Base-by-base conservation (phyloP, 257 asterid species). In the Nicotiana otophora region DNA sequence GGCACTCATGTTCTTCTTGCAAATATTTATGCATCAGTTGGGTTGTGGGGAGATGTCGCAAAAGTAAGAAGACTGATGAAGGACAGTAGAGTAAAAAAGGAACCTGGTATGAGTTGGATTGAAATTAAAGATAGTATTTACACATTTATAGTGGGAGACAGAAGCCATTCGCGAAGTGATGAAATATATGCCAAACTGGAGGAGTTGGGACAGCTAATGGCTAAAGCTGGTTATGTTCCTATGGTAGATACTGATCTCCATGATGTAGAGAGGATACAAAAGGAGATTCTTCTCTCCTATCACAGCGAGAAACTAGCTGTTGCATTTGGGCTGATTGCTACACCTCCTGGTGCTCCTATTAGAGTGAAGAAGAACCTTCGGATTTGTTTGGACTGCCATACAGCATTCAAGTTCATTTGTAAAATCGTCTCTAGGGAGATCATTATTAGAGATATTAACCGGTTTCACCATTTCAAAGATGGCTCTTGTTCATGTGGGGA, bases 1-100 rank as follows among this genome's bases (percentile, higher is more conserved):
- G 82, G 82, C n/a, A 79, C 74, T 15, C 82, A 79, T 28, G 82
- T 61, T 60, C 70, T 79, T 33, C 82, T 79, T 79, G 82, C 82
- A 34, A 31, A 78, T 15, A 57, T 54, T 15, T 78, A 48, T 48
- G 55, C 55, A 48, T 48, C 55, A 48, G 55, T 48, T 48, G 81
- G 81, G 66, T 10, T 77, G 81, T 77, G 81, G 81, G 67, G 33
- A 53, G 55, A 77, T 26, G 81, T 77, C 14, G 81, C 66, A 10
- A 55, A 54, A 8, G 81, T 77, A 36, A 77, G 81, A 34, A 54
- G 53, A 30, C 14, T 33, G n/a, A 77, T 77, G 81, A 77, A 55
- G 16, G 66, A 77, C 16, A 77, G 67, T 36, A 77, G 19, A 30
- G 81, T 77, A 28, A 77, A 77, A 57, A 77, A 77, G 66, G 81